Percentiles rank a stretch among this genome's conserved stretches.
Evolutionary conservation across 805 yeast genomes (phyloP).

Genomic region (Cyberlindnera americana): DNA sequence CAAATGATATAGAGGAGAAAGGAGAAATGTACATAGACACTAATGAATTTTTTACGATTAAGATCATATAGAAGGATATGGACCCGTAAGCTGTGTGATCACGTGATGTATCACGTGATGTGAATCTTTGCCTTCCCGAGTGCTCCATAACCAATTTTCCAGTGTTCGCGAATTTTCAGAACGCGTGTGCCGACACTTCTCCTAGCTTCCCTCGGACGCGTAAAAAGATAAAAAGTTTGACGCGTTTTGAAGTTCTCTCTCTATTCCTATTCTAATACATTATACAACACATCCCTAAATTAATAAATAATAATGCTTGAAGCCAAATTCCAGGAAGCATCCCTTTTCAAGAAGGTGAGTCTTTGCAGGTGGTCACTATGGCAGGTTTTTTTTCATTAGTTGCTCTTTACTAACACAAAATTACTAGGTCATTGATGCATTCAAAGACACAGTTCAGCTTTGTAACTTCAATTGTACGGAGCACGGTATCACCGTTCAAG

Average conservation of each 20-base stretch:
- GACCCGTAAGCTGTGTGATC: neutral
- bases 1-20: conserved; percentile 2
- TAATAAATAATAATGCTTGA: conserved; percentile 70
- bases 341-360: conserved; percentile 68
- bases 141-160: no score
- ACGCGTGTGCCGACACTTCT: no score
- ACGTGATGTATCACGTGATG: neutral
- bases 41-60: conserved; percentile 1
- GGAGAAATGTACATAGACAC: conserved; percentile 1
- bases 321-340: conserved; percentile 93
- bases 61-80: no score
- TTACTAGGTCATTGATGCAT: conserved; percentile 87
- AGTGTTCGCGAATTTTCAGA: no score
- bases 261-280: neutral
- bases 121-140: no score
- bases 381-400: no score
- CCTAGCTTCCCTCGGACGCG: neutral
- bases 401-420: no score
- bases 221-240: no score
- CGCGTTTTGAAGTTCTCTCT: neutral
- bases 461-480: conserved; percentile 98
- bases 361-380: no score
- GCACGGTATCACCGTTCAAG: conserved; percentile 92
- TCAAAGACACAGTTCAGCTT: conserved; percentile 89
- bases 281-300: neutral